These are phyloP conservation scores for Candida sanyaensis DNA, from an alignment of 1,139 yeast genomes.

Conservation along the genomic window DNA sequence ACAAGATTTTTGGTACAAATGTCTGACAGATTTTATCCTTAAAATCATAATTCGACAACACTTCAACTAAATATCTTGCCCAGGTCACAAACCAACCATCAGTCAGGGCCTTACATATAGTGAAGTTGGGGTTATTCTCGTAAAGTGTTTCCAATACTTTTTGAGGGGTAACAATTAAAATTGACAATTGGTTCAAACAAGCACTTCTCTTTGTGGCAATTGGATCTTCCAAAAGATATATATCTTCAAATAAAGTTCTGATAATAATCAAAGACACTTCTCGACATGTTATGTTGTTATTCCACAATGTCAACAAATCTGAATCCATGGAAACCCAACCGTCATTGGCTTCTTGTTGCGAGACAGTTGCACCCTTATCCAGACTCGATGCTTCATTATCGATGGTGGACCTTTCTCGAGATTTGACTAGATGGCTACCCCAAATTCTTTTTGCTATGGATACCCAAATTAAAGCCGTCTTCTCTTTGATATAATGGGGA, in stretches of 20 bases:
- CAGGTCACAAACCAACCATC: constrained; percentile 91
- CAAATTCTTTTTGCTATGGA: constrained; percentile 89
- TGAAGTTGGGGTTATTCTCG: constrained; percentile 66
- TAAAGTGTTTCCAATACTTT: constrained; percentile 64
- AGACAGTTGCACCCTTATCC: constrained; percentile 2
- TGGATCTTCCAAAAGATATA: constrained; percentile 90
- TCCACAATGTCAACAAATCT: constrained; percentile 76
- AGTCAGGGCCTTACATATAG: constrained; percentile 59
- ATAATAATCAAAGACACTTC: constrained; percentile 78
- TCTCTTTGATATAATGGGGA: constrained; percentile 89
- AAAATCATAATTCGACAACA: constrained; percentile 37
- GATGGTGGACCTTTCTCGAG: constrained; percentile 8
- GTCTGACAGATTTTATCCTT: constrained; percentile 39
- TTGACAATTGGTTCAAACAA: constrained; percentile 79
- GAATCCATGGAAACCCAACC: constrained; percentile 95
- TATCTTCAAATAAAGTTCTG: constrained; percentile 88
- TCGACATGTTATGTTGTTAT: constrained; percentile 57
- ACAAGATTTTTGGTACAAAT: constrained; percentile 68
- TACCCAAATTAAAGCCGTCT: constrained; percentile 89
- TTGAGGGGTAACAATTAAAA: constrained; percentile 78
- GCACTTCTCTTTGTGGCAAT: constrained; percentile 79
- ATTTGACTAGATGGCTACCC: constrained; percentile 61
- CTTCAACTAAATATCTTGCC: constrained; percentile 64
- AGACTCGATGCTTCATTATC: not conserved
- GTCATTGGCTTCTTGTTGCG: constrained; percentile 48